A percentile compares a stretch with the other conserved stretches of the same genome.
phyloP scores from a whole-genome alignment of 1,284 basidiomycete genomes.

The Heterobasidion irregulare region DNA sequence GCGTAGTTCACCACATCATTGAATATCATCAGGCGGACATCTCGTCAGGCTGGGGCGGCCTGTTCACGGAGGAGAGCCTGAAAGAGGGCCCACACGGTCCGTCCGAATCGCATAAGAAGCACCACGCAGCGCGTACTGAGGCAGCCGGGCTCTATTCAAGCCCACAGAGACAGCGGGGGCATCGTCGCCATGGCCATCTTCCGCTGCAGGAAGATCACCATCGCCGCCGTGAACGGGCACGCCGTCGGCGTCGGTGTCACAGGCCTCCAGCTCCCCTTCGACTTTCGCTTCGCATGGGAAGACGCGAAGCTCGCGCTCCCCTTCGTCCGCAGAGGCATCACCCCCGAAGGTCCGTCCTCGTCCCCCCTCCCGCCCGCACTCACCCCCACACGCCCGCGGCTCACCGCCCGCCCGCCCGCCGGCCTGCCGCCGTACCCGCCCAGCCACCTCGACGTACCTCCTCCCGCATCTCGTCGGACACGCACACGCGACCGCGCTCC shows the following conservation, averaged over 20 bases:
- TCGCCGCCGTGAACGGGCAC: slow-evolving; percentile 48
- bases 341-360: slow-evolving; percentile 34
- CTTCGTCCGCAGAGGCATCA: slow-evolving; percentile 46
- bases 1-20: not conserved
- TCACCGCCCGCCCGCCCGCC: no score
- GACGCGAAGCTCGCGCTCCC: slow-evolving; percentile 46
- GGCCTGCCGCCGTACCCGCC: not conserved
- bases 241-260: slow-evolving; percentile 50
- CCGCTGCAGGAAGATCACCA: slow-evolving; percentile 48
- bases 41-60: slow-evolving; percentile 17
- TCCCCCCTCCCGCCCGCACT: not conserved
- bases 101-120: no score
- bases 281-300: slow-evolving; percentile 46
- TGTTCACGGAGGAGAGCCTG: slow-evolving; percentile 21
- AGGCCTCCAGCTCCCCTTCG: slow-evolving; percentile 46
- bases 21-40: slow-evolving; percentile 33
- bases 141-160: slow-evolving; percentile 15
- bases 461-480: slow-evolving; percentile 45
- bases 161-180: slow-evolving; percentile 43
- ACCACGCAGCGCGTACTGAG: no score
- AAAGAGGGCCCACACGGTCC: slow-evolving; percentile 31
- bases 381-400: not conserved
- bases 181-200: slow-evolving; percentile 36
- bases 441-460: slow-evolving; percentile 43
- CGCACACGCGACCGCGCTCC: slow-evolving; percentile 40